A percentile compares a stretch with the other conserved stretches of the same genome.
phyloP scores from a whole-genome alignment of 2,329 filamentous ascomycete species.

The Aureobasidium lini region DNA sequence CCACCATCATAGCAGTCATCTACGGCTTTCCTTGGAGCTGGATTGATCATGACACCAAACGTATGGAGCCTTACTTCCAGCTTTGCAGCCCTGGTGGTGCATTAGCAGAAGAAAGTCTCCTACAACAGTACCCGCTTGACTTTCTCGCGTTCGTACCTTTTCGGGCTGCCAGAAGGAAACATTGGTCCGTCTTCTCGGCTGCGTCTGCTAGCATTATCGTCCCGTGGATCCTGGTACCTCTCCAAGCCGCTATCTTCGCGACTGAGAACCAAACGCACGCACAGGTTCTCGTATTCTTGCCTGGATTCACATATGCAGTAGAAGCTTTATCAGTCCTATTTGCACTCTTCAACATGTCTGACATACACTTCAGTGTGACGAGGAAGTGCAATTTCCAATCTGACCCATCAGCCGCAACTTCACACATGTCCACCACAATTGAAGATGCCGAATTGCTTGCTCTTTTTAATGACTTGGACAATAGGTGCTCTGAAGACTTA shows the following conservation, averaged over 20 bases:
- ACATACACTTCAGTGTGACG: conserved; percentile 16
- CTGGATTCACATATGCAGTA: conserved; percentile 32
- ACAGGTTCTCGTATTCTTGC: conserved; percentile 31
- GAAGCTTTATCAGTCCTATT: conserved; percentile 17
- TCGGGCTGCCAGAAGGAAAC: conserved; percentile 23
- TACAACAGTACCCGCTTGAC: conserved; percentile 49
- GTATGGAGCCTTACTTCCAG: conserved; percentile 55
- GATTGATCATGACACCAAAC: conserved; percentile 52
- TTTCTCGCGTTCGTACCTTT: conserved; percentile 39
- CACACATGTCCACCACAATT: conserved; percentile 22
- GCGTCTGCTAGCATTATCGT: conserved; percentile 44
- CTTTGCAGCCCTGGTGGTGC: conserved; percentile 43
- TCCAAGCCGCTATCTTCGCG: conserved; percentile 49
- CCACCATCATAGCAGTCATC: conserved; percentile 46
- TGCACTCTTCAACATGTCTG: conserved; percentile 17
- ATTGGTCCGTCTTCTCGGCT: conserved; percentile 47
- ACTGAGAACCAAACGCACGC: conserved; percentile 21
- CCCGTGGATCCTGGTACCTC: conserved; percentile 48
- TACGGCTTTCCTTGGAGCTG: conserved; percentile 53
- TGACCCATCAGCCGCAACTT: conserved; percentile 29
- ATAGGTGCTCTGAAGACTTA: not conserved
- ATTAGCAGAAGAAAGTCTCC: conserved; percentile 37
- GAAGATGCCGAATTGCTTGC: not conserved
- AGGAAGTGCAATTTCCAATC: conserved; percentile 14
- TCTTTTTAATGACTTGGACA: not conserved